Percentiles rank a stretch among this genome's conserved stretches.
Conservation (phyloP, 2,329 filamentous ascomycete species). For the Ustulina deusta region DNA sequence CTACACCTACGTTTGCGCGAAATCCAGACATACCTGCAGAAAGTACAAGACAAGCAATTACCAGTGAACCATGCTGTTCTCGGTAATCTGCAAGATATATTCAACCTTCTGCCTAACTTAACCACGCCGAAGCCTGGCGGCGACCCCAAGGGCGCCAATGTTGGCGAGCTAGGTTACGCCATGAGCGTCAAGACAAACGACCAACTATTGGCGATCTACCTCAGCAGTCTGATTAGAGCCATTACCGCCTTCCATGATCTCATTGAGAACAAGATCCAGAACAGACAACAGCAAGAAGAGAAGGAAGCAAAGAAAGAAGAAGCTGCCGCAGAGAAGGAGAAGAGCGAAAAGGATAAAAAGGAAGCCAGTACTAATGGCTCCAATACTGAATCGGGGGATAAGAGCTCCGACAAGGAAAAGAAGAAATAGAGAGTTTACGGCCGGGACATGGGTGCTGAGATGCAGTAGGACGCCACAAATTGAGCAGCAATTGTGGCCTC, state of each 20-base stretch:
- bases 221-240: constrained; percentile 94
- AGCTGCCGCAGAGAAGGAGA: constrained; percentile 59
- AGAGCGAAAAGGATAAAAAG: constrained; percentile 69
- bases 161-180: constrained; percentile 88
- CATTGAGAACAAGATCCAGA: constrained; percentile 99
- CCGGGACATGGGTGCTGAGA: constrained; percentile 15
- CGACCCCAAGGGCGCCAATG: constrained; percentile 67
- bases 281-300: constrained; percentile 95
- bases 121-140: constrained; percentile 79
- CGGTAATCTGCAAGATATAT: constrained; percentile 98
- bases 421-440: constrained; percentile 56
- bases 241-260: constrained; percentile 99
- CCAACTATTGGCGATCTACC: constrained; percentile 97
- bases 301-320: constrained; percentile 84
- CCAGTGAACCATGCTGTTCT: constrained; percentile 98
- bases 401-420: constrained; percentile 60
- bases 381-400: constrained; percentile 52
- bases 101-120: constrained; percentile 97
- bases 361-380: constrained; percentile 69
- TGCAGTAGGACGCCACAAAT: constrained; percentile 26
- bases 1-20: constrained; percentile 94
- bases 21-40: constrained; percentile 94
- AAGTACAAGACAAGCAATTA: constrained; percentile 91
- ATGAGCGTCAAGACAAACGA: constrained; percentile 99
- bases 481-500: constrained; percentile 17